Percentiles rank a stretch among this genome's conserved stretches.
Conservation (phyloP, 2,329 filamentous ascomycete species). For the Sarocladiaceae sp. region DNA sequence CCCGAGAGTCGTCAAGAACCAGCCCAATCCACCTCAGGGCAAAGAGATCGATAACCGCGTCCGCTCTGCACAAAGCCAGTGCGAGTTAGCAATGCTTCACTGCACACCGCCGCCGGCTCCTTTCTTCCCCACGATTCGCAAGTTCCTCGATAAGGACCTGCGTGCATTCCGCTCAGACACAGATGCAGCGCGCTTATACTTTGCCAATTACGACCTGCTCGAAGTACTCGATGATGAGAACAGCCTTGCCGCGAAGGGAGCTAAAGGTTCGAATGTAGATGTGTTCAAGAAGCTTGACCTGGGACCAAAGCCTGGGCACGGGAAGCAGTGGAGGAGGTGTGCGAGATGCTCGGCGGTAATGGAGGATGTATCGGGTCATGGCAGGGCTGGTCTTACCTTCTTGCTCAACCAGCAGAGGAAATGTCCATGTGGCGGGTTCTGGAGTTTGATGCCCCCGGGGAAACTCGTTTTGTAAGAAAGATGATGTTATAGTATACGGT, state of each 20-base stretch:
- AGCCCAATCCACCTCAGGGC: constrained; percentile 37
- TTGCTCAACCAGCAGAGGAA: constrained; percentile 50
- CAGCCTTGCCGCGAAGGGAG: constrained; percentile 36
- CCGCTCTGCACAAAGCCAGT: constrained; percentile 42
- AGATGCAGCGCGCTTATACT: constrained; percentile 66
- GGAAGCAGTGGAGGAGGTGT: constrained; percentile 31
- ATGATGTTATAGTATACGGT: too few species aligned
- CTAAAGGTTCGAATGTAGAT: constrained; percentile 40
- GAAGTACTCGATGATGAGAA: constrained; percentile 57
- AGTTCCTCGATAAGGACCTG: constrained; percentile 58
- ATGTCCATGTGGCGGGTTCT: constrained; percentile 51
- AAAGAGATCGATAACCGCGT: constrained; percentile 39
- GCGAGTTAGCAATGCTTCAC: constrained; percentile 51
- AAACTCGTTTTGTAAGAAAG: not conserved
- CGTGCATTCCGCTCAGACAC: constrained; percentile 53
- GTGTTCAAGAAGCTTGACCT: constrained; percentile 58
- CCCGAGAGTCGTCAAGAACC: constrained; percentile 40
- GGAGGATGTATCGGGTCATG: constrained; percentile 47
- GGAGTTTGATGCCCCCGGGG: constrained; percentile 22
- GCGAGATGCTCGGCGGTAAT: constrained; percentile 62
- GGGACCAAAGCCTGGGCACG: constrained; percentile 15
- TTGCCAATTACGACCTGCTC: constrained; percentile 66
- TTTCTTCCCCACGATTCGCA: constrained; percentile 57
- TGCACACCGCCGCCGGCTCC: constrained; percentile 38
- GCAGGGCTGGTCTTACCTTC: constrained; percentile 47